Base-by-base conservation (phyloP, 2,329 filamentous ascomycete species). In the Trichoderma semiorbis region DNA sequence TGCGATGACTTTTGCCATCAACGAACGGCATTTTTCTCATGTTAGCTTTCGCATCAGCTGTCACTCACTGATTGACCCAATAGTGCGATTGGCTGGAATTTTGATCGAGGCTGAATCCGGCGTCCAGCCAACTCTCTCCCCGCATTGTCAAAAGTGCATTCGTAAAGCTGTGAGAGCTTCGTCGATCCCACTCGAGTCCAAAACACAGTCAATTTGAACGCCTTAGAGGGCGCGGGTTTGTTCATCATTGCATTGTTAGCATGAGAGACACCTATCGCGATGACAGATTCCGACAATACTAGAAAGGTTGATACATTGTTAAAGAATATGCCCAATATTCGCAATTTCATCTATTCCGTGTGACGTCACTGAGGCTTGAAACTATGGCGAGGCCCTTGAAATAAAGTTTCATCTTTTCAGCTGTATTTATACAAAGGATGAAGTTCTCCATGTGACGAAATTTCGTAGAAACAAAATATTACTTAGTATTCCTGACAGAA, bases 311-410 rank as follows among this genome's bases (percentile, higher is more conserved):
- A 53, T n/a, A 16, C 18, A 32, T n/a, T 58, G 28, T n/a, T n/a
- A 34, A 7, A 16, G 24, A 61, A 34, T n/a, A 12, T 21, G 7
- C n/a, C n/a, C 1, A 47, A 53, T 16, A 47, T 26, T 24, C n/a
- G 11, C 12, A 3, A 1, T 1, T 26, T 55, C 14, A 18, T 12
- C 60, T 18, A 30, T 16, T 34, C 16, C 11, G 30, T 12, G 63
- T 71, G 70, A 71, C 70, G 70, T 71, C 70, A 71, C 63, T 50
- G 39, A 66, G 62, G 70, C 53, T 71, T 67, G 55, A 67, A 50
- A 36, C 26, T 5, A 60, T 53, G 26, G 50, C 39, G 39, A 62
- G 43, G 16, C 18, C 28, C 12, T 28, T 7, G 12, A 47, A 71
- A 55, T 71, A 66, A 18, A 67, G 55, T 71, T 71, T 62, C 55